Base-by-base conservation (phyloP, 768 basidiomycete species). In the Boletus speciosus region DNA sequence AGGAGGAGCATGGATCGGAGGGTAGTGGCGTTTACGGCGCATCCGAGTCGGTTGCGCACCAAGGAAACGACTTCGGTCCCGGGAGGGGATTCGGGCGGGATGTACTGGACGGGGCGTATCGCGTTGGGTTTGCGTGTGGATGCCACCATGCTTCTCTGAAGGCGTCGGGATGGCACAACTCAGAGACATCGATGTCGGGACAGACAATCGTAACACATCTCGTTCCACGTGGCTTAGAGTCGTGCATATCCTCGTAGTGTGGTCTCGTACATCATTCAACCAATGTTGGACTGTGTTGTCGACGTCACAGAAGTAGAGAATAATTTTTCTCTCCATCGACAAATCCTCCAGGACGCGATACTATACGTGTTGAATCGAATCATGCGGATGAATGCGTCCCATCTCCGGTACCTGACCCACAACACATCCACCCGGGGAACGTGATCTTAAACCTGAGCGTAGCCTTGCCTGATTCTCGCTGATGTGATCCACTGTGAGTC, bases 101-200 rank as follows among this genome's bases (percentile, higher is more conserved):
- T 8, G 12, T 12, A n/a, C 19, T 16, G 23, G 36, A 41, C 73
- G 47, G 80, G 80, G 6, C 68, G 57, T 9, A 76, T 81, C 43
- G 65, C 74, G 1, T 56, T 78, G 40, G 77, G 77, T 7, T 74
- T 74, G 57, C 60, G 79, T 31, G 61, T 68, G 7, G 78, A 78
- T 6, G 65, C 48, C 2, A 59, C 68, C 15, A 39, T 32, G 0
- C 46, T 66, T 15, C 43, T 66, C 10, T 66, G 41, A 61, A 19
- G 25, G 10, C 14, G 3, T 29, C 10, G 5, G 16, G 42, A 6
- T 44, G 25, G 42, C 6, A 11, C 14, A 41, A 23, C 5, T 21
- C 39, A 21, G 21, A 19, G 21, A 21, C 7, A 1, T n/a, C 19
- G 10, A 39, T 5, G n/a, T 37, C 36, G 4, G 16, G 4, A 19